Evolutionary conservation across 1,284 basidiomycete species (phyloP).

Genomic region (Clitocybe nebularis): DNA sequence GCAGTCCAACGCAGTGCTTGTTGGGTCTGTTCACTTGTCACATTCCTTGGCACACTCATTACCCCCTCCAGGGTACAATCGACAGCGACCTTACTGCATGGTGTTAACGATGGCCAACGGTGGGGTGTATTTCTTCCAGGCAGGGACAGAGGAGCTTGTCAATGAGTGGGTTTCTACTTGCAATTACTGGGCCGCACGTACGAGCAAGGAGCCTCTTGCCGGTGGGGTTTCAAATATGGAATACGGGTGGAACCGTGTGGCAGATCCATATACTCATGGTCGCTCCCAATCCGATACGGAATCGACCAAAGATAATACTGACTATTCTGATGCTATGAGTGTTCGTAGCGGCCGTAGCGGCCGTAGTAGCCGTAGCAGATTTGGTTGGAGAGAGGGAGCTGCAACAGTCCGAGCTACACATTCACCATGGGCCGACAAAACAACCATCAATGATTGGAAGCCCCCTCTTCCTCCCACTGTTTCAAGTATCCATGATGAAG

Average conservation of each 20-base stretch:
- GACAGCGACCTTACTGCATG: constrained; percentile 90
- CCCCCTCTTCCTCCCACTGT: constrained; percentile 81
- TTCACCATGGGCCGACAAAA: constrained; percentile 73
- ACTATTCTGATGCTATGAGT: constrained; percentile 61
- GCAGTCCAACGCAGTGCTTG: constrained; percentile 80
- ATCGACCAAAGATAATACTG: constrained; percentile 38
- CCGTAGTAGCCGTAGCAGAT: constrained; percentile 52
- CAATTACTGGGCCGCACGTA: constrained; percentile 97
- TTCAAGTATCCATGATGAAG: constrained; percentile 85
- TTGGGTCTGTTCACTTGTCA: constrained; percentile 78
- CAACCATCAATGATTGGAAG: constrained; percentile 93
- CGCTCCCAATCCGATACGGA: constrained; percentile 60
- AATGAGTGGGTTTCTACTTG: constrained; percentile 98
- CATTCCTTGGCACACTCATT: constrained; percentile 88
- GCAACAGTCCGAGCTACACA: constrained; percentile 56
- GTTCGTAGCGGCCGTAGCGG: constrained; percentile 68
- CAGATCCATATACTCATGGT: constrained; percentile 47
- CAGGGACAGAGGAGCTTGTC: constrained; percentile 95
- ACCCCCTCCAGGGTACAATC: constrained; percentile 89
- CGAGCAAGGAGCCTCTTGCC: constrained; percentile 88
- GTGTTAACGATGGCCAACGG: constrained; percentile 88
- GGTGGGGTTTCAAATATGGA: constrained; percentile 99
- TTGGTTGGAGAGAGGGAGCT: constrained; percentile 62
- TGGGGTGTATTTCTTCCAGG: constrained; percentile 94
- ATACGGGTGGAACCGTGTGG: constrained; percentile 91